A percentile compares a stretch with the other conserved stretches of the same genome.
phyloP scores from a whole-genome alignment of 2,329 filamentous ascomycete genomes.

The Ophiobolus disseminans region DNA sequence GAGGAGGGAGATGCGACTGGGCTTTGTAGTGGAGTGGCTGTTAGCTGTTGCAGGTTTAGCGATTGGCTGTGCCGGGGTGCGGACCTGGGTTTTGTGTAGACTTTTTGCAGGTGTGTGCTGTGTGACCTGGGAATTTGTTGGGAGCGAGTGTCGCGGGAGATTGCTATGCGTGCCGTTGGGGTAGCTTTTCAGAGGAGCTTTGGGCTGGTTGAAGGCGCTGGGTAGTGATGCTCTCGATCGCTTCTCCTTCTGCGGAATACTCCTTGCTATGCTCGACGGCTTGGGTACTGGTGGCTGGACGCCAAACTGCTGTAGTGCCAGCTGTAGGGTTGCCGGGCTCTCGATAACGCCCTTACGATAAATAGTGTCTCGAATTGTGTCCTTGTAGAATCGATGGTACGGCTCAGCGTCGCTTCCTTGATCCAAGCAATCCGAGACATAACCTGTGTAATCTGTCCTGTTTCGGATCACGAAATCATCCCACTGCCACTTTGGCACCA shows the following conservation, averaged over 20 bases:
- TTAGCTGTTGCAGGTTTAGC: neutral
- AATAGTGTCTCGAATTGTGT: constrained; percentile 35
- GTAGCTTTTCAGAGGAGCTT: neutral
- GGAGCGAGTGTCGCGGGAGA: constrained; percentile 26
- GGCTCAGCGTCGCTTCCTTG: constrained; percentile 31
- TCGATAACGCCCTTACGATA: constrained; percentile 35
- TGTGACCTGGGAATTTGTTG: constrained; percentile 3
- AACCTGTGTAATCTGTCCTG: constrained; percentile 39
- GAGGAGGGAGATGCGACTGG: neutral
- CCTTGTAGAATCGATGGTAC: constrained; percentile 46
- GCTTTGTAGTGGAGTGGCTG: neutral
- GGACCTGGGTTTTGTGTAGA: neutral
- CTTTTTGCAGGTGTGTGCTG: neutral
- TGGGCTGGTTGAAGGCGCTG: constrained; percentile 7
- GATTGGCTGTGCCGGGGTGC: neutral
- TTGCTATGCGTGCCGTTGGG: neutral
- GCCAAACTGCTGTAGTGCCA: constrained; percentile 32
- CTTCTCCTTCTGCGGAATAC: neutral
- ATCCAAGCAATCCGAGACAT: constrained; percentile 30
- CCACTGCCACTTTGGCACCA: constrained; percentile 49
- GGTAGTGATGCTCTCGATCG: constrained; percentile 13
- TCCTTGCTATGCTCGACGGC: neutral
- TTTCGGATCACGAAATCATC: constrained; percentile 50
- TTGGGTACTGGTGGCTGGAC: neutral
- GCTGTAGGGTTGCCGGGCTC: constrained; percentile 21